Percentiles rank a stretch among this genome's conserved stretches.
Conservation (phyloP, 1,284 basidiomycete genomes). For the Puccinia hordei region DNA sequence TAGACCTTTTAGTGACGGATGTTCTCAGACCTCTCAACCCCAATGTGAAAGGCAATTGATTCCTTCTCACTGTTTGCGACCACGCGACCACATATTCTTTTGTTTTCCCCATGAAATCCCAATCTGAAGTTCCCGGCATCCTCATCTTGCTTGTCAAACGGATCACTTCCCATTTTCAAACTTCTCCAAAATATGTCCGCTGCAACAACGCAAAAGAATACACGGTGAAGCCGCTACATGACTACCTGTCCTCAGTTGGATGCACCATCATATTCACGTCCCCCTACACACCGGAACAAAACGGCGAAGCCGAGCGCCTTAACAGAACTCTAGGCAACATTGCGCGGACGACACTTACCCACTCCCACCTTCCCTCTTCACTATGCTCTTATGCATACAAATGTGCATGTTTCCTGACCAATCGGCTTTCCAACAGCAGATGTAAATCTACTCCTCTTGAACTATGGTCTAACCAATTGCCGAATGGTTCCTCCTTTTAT, state of each 20-base stretch:
- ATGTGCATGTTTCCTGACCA: conserved; percentile 1
- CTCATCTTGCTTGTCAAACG: background rate
- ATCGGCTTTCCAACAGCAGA: conserved; percentile 2
- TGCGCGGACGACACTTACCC: background rate
- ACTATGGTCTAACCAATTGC: background rate
- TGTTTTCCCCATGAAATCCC: conserved; percentile 2
- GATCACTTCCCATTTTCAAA: background rate
- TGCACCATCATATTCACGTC: background rate
- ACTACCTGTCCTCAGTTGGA: background rate
- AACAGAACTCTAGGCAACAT: conserved; percentile 25
- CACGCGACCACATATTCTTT: background rate
- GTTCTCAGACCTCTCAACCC: background rate
- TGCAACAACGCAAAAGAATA: conserved; percentile 25
- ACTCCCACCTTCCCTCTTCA: background rate
- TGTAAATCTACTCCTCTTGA: background rate
- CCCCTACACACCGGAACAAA: conserved; percentile 20
- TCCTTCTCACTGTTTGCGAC: background rate
- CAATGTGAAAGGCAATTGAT: background rate
- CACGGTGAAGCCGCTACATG: background rate
- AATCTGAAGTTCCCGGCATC: background rate
- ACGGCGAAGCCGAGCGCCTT: conserved; percentile 14
- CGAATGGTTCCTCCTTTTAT: background rate
- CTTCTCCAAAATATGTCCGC: background rate
- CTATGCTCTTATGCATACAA: conserved; percentile 14
- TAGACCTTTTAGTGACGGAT: background rate